Evolutionary conservation across 2,329 filamentous ascomycete species (phyloP).

Genomic region (Apiospora rasikravindrae): DNA sequence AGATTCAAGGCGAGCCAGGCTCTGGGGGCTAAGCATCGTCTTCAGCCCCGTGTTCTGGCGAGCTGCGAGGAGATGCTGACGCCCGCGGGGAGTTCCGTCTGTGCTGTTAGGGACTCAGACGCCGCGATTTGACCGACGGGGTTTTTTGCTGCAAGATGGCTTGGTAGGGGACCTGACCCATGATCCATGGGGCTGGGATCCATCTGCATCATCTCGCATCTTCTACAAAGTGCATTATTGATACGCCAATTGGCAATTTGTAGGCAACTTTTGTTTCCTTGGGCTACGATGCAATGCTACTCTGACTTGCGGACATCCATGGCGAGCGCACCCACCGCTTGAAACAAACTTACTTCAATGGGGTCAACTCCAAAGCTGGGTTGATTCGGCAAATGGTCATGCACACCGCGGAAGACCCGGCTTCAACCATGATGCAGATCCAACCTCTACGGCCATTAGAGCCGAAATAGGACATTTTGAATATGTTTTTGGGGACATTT

Average conservation of each 20-base stretch:
- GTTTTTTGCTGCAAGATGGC: background rate
- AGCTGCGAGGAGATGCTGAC: slow-evolving; percentile 1
- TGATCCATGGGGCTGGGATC: background rate
- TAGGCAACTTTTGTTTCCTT: too few relatives aligned
- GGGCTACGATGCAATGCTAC: background rate
- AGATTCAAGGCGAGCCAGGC: background rate
- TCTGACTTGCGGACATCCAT: background rate
- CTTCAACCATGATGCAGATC: background rate
- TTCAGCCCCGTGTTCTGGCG: background rate
- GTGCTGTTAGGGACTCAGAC: background rate
- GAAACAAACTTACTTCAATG: background rate
- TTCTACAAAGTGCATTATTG: too few relatives aligned
- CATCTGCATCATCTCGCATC: background rate
- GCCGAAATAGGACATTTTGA: too few relatives aligned
- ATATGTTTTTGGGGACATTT: too few relatives aligned
- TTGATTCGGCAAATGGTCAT: background rate
- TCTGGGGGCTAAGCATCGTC: background rate
- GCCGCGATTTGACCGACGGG: background rate
- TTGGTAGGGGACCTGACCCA: background rate
- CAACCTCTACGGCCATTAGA: background rate
- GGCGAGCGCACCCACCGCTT: background rate
- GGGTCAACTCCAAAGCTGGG: background rate
- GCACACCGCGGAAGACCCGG: background rate
- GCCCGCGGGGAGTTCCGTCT: background rate
- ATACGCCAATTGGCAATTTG: background rate